Base-by-base conservation (phyloP, 352 stramenopile genomes). In the Pythium insidiosum region DNA sequence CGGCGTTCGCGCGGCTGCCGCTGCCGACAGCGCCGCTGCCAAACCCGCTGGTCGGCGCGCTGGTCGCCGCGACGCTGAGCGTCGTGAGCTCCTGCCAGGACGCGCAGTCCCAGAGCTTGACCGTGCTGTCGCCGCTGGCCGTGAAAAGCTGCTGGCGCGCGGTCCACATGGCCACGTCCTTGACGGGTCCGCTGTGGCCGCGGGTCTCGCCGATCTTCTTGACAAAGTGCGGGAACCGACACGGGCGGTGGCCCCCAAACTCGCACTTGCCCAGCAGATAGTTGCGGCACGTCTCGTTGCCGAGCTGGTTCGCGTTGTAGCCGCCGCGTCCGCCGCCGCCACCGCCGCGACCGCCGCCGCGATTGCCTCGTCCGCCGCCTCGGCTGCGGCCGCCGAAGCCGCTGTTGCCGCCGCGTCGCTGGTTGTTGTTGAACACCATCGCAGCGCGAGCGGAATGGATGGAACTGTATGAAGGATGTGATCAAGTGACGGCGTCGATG, bases 71-170 rank as follows among this genome's bases (percentile, higher is more conserved):
- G 22, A 85, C 77, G 18, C 41, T 62, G n/a, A 92, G 74, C 15
- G 73, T 84, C n/a, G 73, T 84, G 43, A 84, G 38, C 55, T 92
- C 80, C 40, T 81, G 72, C 80, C 77, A 89, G 6, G 74, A 80
- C 16, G 58, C 74, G 47, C 77, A 88, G 57, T 89, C 77, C 80
- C 80, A 92, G 36, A 88, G 71, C 60, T 88, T 88, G 46, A 92
- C 73, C 22, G 64, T 83, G 30, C 66, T 60, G 59, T 92, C 80
- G 22, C 54, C 67, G 10, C 63, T 58, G 46, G 69, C 78, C 43
- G 80, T 92, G 48, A 92, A 87, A 7, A 88, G 65, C 58, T 90
- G 80, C 68, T 88, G 76, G 24, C 61, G 54, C 31, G 71, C 51
- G 9, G 53, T 50, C 80, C 80, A 92, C 62, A 92, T 80, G 21